Conservation (phyloP, 2,329 filamentous ascomycete species). For the Chaetomiaceae sp. region DNA sequence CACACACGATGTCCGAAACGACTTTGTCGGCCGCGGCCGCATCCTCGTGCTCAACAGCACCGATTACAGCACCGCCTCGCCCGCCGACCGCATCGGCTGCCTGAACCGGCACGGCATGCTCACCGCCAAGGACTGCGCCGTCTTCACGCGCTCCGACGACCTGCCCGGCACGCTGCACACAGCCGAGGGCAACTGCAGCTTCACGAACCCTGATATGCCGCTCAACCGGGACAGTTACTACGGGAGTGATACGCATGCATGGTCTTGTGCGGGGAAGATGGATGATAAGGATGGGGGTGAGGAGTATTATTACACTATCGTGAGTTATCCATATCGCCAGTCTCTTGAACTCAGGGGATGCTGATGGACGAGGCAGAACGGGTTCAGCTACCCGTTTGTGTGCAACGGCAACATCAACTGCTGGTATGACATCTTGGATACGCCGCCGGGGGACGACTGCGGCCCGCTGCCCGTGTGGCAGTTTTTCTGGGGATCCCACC, state of each 20-base stretch:
- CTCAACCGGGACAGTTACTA: conserved; percentile 22
- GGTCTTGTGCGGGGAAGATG: conserved; percentile 9
- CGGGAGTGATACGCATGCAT: conserved; percentile 16
- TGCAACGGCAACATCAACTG: conserved; percentile 23
- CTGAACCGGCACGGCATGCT: conserved; percentile 15
- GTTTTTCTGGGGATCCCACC: conserved; percentile 21
- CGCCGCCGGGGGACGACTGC: neutral
- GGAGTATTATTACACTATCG: conserved; percentile 22
- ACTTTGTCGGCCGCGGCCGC: conserved; percentile 17
- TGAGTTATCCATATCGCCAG: conserved; percentile 6
- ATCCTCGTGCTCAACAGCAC: conserved; percentile 20
- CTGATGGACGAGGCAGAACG: conserved; percentile 9
- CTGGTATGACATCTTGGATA: conserved; percentile 16
- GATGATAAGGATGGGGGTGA: neutral
- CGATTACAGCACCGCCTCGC: neutral
- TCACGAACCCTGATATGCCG: conserved; percentile 16
- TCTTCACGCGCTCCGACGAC: conserved; percentile 11
- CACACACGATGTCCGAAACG: neutral
- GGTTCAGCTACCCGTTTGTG: conserved; percentile 20
- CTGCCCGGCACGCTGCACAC: conserved; percentile 11
- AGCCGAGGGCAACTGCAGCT: conserved; percentile 18
- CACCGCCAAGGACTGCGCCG: conserved; percentile 17
- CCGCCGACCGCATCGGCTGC: conserved; percentile 21
- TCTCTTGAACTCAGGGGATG: no score
- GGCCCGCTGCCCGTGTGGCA: conserved; percentile 17